Base-by-base conservation (phyloP, 352 stramenopile species). In the Blastocystis sp. region DNA sequence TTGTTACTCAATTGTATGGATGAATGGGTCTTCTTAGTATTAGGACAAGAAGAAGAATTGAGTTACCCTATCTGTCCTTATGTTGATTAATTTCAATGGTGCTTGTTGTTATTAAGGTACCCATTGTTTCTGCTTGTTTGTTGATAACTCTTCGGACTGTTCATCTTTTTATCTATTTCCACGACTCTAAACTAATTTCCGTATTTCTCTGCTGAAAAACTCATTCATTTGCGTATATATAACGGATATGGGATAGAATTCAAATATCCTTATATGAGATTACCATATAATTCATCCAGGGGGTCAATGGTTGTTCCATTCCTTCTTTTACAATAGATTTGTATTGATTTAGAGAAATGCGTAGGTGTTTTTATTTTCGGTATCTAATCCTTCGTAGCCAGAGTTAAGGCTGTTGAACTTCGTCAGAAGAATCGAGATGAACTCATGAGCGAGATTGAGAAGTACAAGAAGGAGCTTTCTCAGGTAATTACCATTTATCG, bases 371-470 rank as follows among this genome's bases (percentile, higher is more conserved):
- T 48, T 0, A n/a, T 54, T 35, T 15, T 56, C 57, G 22, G 22
- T 15, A 42, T 0, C 51, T 53, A 90, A 90, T 91, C 89, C 89
- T 6, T 82, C 53, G 27, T 91, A 91, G 94, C 90, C 81, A 95
- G 98, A 94, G 95, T 99, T 90, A 98, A 98, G 93, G 97, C 96
- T 92, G 94, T 98, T 93, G 96, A 99, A 94, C 95, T 99, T 82
- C 94, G 97, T 92, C 95, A 92, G 89, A 95, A 98, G 93, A 96
- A 92, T 92, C 99, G 99, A 95, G 95, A 96, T 90, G 97, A 99
- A 90, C 95, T 99, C 73, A 94, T 98, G 89, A 97, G 95, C 91
- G 95, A 97, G 91, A 95, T 99, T 88, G 94, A 97, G 92, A 97
- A 99, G 91, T 95, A 98, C 91, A 97, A 98, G 92, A 96, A 98